Evolutionary conservation across 2,329 filamentous ascomycete genomes (phyloP).

Genomic region (Mariannaea sp.): DNA sequence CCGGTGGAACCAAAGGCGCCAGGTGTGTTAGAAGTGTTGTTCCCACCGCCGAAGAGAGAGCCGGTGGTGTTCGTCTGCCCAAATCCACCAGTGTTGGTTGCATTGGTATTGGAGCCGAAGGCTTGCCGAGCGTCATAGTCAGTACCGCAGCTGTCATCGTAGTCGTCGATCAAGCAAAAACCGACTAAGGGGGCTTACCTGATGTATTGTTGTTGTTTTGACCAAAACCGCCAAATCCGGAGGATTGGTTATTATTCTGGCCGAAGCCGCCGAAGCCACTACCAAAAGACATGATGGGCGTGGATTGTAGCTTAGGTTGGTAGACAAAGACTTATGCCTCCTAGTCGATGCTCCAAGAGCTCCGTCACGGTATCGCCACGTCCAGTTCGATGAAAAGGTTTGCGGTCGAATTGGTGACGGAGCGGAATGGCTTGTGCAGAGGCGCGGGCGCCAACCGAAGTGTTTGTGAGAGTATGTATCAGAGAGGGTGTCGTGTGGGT

Average conservation of each 20-base stretch:
- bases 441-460: slow-evolving; percentile 4
- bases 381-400: slow-evolving; percentile 22
- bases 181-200: slow-evolving; percentile 54
- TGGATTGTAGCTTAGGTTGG: slow-evolving; percentile 29
- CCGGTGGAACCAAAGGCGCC: slow-evolving; percentile 46
- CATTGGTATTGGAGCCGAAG: slow-evolving; percentile 41
- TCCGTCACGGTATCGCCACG: slow-evolving; percentile 29
- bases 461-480: slow-evolving; percentile 6
- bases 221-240: slow-evolving; percentile 64
- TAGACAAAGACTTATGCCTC: slow-evolving; percentile 23
- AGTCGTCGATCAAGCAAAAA: slow-evolving; percentile 5
- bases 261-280: slow-evolving; percentile 60
- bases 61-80: slow-evolving; percentile 46
- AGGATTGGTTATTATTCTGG: slow-evolving; percentile 55
- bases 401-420: slow-evolving; percentile 27
- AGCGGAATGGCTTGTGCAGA: slow-evolving; percentile 3
- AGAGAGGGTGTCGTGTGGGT: neutral
- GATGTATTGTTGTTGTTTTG: slow-evolving; percentile 47
- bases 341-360: slow-evolving; percentile 20
- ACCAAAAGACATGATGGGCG: slow-evolving; percentile 59
- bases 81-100: slow-evolving; percentile 44
- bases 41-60: slow-evolving; percentile 52
- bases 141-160: slow-evolving; percentile 29
- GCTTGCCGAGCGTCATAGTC: slow-evolving; percentile 38
- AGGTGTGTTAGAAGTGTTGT: slow-evolving; percentile 35